phyloP scores from a whole-genome alignment of 164 flowering plant genomes.

The Stephania japonica region DNA sequence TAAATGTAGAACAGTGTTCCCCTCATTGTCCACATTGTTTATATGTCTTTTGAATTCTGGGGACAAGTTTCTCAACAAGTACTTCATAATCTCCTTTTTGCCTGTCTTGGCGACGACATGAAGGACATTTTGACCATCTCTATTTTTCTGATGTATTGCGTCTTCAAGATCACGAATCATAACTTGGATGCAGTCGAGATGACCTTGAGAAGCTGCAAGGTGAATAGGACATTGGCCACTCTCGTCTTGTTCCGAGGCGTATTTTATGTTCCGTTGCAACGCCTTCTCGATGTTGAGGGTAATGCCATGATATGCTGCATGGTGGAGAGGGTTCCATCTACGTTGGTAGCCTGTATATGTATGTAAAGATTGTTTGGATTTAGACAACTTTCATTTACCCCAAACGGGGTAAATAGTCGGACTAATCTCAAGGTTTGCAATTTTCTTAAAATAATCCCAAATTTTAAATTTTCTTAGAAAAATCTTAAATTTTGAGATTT shows the following conservation, averaged over 20 bases:
- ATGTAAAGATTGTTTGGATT: no score
- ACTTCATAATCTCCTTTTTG: background rate
- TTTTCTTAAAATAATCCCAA: no score
- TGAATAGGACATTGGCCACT: background rate
- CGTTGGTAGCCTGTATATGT: background rate
- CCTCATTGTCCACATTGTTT: background rate
- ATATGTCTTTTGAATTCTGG: background rate
- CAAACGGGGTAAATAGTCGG: no score
- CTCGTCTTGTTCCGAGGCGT: background rate
- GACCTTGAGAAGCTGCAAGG: background rate
- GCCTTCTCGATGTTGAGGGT: background rate
- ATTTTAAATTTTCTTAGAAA: no score
- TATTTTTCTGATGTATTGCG: background rate
- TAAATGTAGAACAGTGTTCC: background rate
- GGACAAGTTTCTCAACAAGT: background rate
- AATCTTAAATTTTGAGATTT: no score
- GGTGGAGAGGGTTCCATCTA: background rate
- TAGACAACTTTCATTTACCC: no score
- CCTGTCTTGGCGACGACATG: background rate
- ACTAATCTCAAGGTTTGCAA: no score
- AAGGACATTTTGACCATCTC: background rate
- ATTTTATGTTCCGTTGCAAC: background rate
- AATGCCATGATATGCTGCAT: background rate
- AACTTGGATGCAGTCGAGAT: background rate
- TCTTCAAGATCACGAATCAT: background rate